A percentile compares a stretch with the other conserved stretches of the same genome.
phyloP scores from a whole-genome alignment of 352 stramenopile species.

The Stramenopiles sp. region DNA sequence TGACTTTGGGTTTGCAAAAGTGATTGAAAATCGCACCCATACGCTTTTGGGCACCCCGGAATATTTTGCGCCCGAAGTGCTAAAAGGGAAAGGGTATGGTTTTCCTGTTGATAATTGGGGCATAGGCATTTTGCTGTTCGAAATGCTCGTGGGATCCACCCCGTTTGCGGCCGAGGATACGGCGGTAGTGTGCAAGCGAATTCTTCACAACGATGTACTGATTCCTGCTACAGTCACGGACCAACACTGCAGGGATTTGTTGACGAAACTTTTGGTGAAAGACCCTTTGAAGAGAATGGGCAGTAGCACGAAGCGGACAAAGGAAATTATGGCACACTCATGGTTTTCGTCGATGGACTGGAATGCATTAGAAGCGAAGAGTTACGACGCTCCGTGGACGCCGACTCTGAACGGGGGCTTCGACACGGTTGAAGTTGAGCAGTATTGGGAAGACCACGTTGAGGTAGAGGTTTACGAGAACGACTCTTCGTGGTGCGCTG shows the following conservation, averaged over 20 bases:
- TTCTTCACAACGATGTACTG: not conserved
- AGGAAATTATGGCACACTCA: not conserved
- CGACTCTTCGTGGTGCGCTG: too few species aligned
- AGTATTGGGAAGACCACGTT: too few species aligned
- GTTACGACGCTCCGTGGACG: not conserved
- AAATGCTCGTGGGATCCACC: constrained; percentile 56
- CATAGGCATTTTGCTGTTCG: constrained; percentile 54
- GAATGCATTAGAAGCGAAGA: not conserved
- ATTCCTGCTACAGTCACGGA: not conserved
- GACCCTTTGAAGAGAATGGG: not conserved
- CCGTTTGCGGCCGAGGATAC: constrained; percentile 40
- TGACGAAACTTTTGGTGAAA: not conserved
- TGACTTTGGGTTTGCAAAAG: constrained; percentile 36
- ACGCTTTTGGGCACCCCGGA: constrained; percentile 61
- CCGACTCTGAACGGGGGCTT: not conserved
- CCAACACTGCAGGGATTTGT: not conserved
- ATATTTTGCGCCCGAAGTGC: constrained; percentile 65
- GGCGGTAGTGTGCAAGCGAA: not conserved
- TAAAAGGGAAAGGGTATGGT: constrained; percentile 50
- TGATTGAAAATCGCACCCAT: constrained; percentile 49
- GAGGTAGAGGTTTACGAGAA: too few species aligned
- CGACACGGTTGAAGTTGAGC: not conserved
- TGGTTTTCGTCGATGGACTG: not conserved
- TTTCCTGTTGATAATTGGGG: constrained; percentile 54
- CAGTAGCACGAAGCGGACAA: not conserved